Percentiles rank a stretch among this genome's conserved stretches.
phyloP scores from a whole-genome alignment of 2,329 filamentous ascomycete genomes.

The Aspergillus niger region DNA sequence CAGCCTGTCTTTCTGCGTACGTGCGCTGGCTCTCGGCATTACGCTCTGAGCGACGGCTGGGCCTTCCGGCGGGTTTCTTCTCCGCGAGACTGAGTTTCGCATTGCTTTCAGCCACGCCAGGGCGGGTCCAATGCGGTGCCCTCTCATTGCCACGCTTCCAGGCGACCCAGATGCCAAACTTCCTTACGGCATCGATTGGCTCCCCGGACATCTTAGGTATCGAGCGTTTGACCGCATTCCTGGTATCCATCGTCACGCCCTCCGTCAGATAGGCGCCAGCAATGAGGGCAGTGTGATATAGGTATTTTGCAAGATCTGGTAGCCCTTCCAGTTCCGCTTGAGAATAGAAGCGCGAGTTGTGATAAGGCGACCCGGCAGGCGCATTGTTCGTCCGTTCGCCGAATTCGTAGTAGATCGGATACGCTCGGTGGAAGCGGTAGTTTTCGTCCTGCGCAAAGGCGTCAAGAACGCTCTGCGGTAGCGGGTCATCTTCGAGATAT shows the following conservation, averaged over 20 bases:
- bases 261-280: conserved; percentile 61
- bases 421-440: conserved; percentile 55
- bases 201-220: conserved; percentile 66
- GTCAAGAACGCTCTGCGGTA: conserved; percentile 59
- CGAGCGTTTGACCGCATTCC: conserved; percentile 62
- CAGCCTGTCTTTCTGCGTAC: conserved; percentile 42
- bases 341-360: conserved; percentile 64
- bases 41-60: conserved; percentile 58
- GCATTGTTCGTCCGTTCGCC: conserved; percentile 56
- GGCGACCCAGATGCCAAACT: conserved; percentile 66
- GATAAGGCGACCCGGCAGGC: conserved; percentile 54
- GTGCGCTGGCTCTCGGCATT: conserved; percentile 49
- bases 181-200: conserved; percentile 60
- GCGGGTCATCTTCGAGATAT: conserved; percentile 64
- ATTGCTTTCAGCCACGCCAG: conserved; percentile 56
- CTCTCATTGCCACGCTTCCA: conserved; percentile 68
- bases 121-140: conserved; percentile 63
- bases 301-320: conserved; percentile 60
- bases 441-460: conserved; percentile 58
- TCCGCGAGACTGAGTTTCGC: conserved; percentile 50
- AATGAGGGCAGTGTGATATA: conserved; percentile 65
- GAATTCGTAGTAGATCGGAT: conserved; percentile 61
- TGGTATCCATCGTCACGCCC: conserved; percentile 59
- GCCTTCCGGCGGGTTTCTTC: conserved; percentile 59
- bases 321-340: conserved; percentile 64